Evolutionary conservation across 306 rosid genomes (phyloP), one percentile per base, ranked within the genome.

Genomic region (Crataegus laevigata): DNA sequence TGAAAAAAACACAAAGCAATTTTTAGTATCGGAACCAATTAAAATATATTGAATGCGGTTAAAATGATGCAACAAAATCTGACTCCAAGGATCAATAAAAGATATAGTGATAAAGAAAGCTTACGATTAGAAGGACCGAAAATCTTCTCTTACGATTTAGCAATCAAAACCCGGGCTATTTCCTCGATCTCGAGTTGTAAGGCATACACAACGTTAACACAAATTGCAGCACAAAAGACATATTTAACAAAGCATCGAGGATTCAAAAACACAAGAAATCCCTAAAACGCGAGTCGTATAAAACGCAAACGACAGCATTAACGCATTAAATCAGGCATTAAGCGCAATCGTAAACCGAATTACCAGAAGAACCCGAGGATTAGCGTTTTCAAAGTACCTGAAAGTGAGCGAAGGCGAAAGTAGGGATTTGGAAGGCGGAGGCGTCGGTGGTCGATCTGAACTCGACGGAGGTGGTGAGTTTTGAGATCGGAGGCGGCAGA

Each of bases 41-140:
- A 11, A 15, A 36, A 72, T 19, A 21, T 0, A 59, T 3, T 5
- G 19, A 73, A 73, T 59, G 68, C 55, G 59, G 76, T 26, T 38
- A 11, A 1, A 25, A 29, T 2, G 22, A 43, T 17, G 59, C 29
- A 61, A 25, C 51, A 72, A 40, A 72, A 57, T 36, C 66, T 9
- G 5, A 72, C 28, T 26, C 42, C 42, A 74, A 11, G 29, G 34
- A 73, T n/a, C 36, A 26, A 42, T 21, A 28, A 61, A 61, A 26
- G 45, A 30, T 63, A 36, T 42, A 59, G 14, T n/a, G 13, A 55
- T 0, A 55, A 11, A 22, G 26, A 4, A 63, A 77, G 83, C 98
- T 91, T 75, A 93, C 98, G 91, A 87, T 78, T 90, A 67, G 91
- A 69, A 71, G 96, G 87, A 75, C 93, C 91, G 68, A 91, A 91